A percentile compares a stretch with the other conserved stretches of the same genome.
Evolutionary conservation across 805 yeast species (phyloP).

Genomic region (Komagataella phaffii): DNA sequence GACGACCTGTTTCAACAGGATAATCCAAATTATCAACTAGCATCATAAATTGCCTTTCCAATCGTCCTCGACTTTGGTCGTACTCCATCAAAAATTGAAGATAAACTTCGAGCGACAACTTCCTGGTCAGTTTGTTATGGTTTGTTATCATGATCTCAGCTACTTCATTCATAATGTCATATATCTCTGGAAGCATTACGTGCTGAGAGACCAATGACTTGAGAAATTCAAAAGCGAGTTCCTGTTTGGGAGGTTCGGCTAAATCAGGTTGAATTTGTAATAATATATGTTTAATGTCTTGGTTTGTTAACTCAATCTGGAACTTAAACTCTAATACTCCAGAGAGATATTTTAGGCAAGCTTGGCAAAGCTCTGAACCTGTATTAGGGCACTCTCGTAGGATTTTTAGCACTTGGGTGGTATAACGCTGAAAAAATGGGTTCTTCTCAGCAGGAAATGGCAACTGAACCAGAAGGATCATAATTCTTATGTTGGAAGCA

Average conservation of each 20-base stretch:
- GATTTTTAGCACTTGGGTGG: conserved; percentile 46
- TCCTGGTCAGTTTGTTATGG: conserved; percentile 72
- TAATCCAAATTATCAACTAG: conserved; percentile 72
- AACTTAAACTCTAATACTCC: conserved; percentile 57
- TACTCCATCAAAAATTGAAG: conserved; percentile 84
- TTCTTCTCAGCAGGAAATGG: conserved; percentile 46
- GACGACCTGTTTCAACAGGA: conserved; percentile 77
- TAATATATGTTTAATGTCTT: conserved; percentile 62
- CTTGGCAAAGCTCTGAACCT: conserved; percentile 67
- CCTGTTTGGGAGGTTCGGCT: conserved; percentile 81
- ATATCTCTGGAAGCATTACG: conserved; percentile 73
- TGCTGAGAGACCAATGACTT: conserved; percentile 67
- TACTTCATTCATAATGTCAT: conserved; percentile 75
- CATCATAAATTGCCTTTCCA: conserved; percentile 73
- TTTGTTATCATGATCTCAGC: conserved; percentile 82
- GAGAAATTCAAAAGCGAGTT: conserved; percentile 74
- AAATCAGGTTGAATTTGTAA: conserved; percentile 71
- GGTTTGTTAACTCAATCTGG: conserved; percentile 50
- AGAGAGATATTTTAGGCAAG: conserved; percentile 62
- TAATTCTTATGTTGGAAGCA: conserved; percentile 48
- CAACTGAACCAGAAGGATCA: conserved; percentile 45
- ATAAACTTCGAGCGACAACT: conserved; percentile 70
- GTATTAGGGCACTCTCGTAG: conserved; percentile 71
- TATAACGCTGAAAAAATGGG: conserved; percentile 39
- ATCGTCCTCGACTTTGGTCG: conserved; percentile 80